These are phyloP conservation scores for Cylindrodendrum hubeiense DNA, from an alignment of 2,329 filamentous ascomycete genomes.

Conservation along the genomic window DNA sequence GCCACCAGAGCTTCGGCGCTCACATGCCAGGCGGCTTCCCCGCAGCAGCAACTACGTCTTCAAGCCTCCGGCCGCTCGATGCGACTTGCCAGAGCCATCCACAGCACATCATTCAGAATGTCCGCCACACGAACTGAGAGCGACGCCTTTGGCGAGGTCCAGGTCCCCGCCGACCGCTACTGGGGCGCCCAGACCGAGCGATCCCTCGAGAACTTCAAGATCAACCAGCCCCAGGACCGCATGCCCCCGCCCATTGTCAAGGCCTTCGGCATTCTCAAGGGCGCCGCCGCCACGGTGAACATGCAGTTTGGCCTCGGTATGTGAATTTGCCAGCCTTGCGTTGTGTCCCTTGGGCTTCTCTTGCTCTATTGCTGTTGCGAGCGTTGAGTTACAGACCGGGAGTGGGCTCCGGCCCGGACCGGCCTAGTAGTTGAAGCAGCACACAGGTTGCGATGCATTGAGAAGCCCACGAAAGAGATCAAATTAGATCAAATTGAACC, in stretches of 20 bases:
- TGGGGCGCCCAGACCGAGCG: slow-evolving; percentile 99
- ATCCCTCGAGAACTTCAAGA: slow-evolving; percentile 96
- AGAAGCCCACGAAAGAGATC: not conserved
- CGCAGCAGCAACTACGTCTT: slow-evolving; percentile 37
- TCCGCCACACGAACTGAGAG: slow-evolving; percentile 83
- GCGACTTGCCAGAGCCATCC: slow-evolving; percentile 48
- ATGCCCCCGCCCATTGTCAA: slow-evolving; percentile 94
- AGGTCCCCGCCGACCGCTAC: slow-evolving; percentile 93
- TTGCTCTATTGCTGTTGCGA: not conserved
- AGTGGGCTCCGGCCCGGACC: not conserved
- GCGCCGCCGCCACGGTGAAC: slow-evolving; percentile 94
- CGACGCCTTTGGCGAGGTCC: slow-evolving; percentile 97
- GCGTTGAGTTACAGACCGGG: not conserved
- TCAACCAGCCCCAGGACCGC: slow-evolving; percentile 99
- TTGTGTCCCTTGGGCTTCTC: not conserved
- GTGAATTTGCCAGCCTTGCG: slow-evolving; percentile 32
- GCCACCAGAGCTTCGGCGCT: slow-evolving; percentile 37
- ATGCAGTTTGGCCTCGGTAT: slow-evolving; percentile 90
- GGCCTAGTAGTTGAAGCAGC: slow-evolving; percentile 2
- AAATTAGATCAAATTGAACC: too few species aligned
- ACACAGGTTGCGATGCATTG: not conserved
- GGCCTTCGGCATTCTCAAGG: slow-evolving; percentile 98
- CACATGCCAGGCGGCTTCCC: slow-evolving; percentile 42
- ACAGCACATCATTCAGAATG: slow-evolving; percentile 63
- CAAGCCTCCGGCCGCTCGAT: slow-evolving; percentile 31